phyloP scores from a whole-genome alignment of 2,329 filamentous ascomycete genomes.

The Fusarium continuum region DNA sequence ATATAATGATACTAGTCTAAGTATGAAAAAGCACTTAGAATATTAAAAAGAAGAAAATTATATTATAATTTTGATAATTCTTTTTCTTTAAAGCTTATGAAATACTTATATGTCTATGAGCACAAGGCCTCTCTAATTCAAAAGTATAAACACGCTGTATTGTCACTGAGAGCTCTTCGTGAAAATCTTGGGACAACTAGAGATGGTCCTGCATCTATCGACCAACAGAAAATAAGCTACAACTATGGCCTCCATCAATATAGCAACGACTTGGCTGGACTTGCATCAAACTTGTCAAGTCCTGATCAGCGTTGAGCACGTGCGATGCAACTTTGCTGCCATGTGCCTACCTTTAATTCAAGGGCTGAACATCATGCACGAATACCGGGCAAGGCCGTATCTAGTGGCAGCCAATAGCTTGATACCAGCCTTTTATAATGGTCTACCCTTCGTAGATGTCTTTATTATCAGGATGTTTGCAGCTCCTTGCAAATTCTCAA shows the following conservation, averaged over 20 bases:
- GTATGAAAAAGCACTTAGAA: too few species aligned
- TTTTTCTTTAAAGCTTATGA: too few species aligned
- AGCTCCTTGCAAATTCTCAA: slow-evolving; percentile 54
- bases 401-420: slow-evolving; percentile 42
- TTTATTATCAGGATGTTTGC: slow-evolving; percentile 55
- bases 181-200: slow-evolving; percentile 50
- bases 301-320: slow-evolving; percentile 59
- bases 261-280: slow-evolving; percentile 51
- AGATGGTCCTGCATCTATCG: slow-evolving; percentile 37
- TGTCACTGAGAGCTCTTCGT: slow-evolving; percentile 52
- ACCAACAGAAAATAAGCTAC: slow-evolving; percentile 45
- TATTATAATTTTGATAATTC: too few species aligned
- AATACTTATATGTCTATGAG: too few species aligned
- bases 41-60: too few species aligned
- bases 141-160: slow-evolving; percentile 52
- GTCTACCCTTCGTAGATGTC: slow-evolving; percentile 52
- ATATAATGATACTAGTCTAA: too few species aligned
- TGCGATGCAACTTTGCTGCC: slow-evolving; percentile 50
- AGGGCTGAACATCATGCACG: slow-evolving; percentile 56
- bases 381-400: slow-evolving; percentile 51
- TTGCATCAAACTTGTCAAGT: slow-evolving; percentile 55
- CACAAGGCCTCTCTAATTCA: too few species aligned
- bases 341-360: slow-evolving; percentile 56
- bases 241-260: slow-evolving; percentile 55
- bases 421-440: slow-evolving; percentile 44